Conservation (phyloP, 73 alveolate species). For the Tetrahymena malaccensis region DNA sequence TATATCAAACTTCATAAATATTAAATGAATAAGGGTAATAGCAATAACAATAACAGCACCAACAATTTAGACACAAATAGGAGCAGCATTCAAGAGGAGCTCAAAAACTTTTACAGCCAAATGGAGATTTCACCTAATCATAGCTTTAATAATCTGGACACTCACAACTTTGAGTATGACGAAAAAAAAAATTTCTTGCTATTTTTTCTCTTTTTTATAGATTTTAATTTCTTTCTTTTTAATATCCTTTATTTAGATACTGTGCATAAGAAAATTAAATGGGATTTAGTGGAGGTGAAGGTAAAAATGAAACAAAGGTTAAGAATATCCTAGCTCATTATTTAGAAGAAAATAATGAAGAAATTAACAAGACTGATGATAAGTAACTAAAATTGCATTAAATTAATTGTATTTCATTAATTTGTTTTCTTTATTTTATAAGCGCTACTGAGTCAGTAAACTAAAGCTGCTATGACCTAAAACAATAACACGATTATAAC, state of each 20-base stretch:
- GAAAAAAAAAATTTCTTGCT: not conserved
- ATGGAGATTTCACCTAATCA: not conserved
- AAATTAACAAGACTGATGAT: not conserved
- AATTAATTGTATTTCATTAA: not conserved
- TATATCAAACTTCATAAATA: not conserved
- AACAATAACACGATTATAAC: not conserved
- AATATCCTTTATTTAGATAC: not conserved
- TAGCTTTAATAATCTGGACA: not conserved
- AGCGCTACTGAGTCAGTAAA: not conserved
- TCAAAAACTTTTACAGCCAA: not conserved
- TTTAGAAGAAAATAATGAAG: not conserved
- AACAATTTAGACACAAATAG: not conserved
- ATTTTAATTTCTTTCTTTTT: not conserved
- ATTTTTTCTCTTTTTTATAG: not conserved
- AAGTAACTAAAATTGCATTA: not conserved
- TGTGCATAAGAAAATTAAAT: not conserved
- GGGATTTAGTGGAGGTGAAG: not conserved
- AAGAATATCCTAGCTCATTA: not conserved
- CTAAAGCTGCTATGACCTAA: not conserved
- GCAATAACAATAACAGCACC: too few species aligned
- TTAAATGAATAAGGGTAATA: not conserved
- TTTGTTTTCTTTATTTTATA: not conserved
- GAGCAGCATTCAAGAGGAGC: not conserved
- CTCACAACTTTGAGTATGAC: not conserved
- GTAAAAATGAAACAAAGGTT: not conserved